A percentile compares a stretch with the other conserved stretches of the same genome.
Conservation (phyloP, 352 stramenopile genomes). For the Albugo candida region DNA sequence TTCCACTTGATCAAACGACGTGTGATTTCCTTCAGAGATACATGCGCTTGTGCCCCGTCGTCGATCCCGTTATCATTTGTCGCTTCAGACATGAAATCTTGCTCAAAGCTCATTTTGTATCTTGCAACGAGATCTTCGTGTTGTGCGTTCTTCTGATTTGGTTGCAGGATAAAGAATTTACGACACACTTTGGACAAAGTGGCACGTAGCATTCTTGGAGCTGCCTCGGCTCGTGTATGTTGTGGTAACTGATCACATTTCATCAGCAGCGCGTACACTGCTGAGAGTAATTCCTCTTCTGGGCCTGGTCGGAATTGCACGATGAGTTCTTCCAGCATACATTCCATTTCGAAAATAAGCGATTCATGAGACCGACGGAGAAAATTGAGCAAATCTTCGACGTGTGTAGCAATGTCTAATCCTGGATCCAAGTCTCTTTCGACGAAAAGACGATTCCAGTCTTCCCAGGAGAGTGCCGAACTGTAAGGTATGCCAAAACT, state of each 20-base stretch:
- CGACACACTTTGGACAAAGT: conserved; percentile 82
- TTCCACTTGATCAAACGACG: conserved; percentile 84
- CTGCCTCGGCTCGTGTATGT: conserved; percentile 48
- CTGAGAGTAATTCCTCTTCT: conserved; percentile 93
- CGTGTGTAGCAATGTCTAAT: conserved; percentile 39
- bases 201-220: conserved; percentile 78
- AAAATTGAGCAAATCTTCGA: conserved; percentile 89
- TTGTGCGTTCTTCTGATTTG: conserved; percentile 77
- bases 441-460: conserved; percentile 1
- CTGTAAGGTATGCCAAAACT: conserved; percentile 45
- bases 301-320: conserved; percentile 92
- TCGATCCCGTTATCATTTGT: not conserved
- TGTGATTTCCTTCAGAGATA: conserved; percentile 72
- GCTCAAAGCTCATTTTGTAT: conserved; percentile 74
- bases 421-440: conserved; percentile 22
- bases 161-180: conserved; percentile 76
- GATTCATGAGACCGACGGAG: conserved; percentile 79
- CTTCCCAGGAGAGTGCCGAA: conserved; percentile 27
- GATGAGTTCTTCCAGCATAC: conserved; percentile 97
- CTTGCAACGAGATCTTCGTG: conserved; percentile 74
- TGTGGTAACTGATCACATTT: conserved; percentile 82
- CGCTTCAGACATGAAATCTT: conserved; percentile 29
- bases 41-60: conserved; percentile 10
- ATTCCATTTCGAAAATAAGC: conserved; percentile 90
- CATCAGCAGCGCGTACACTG: conserved; percentile 89